These are phyloP conservation scores for Diaporthe australafricana DNA, from an alignment of 2,329 filamentous ascomycete genomes.

Conservation along the genomic window DNA sequence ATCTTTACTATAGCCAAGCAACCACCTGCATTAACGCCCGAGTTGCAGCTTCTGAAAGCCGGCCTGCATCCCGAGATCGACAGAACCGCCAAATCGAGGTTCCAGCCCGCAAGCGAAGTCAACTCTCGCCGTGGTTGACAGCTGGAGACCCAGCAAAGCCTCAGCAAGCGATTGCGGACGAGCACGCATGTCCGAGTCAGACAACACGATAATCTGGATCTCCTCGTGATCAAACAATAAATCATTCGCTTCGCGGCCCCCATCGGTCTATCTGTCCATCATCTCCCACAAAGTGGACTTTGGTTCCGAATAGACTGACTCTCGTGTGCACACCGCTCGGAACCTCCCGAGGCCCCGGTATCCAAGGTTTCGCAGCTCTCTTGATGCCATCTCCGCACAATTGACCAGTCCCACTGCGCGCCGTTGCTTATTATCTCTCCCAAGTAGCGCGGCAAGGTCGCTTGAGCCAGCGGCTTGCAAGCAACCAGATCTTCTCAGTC, in stretches of 20 bases:
- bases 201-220: not conserved
- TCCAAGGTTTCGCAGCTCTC: not conserved
- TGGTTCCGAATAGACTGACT: not conserved
- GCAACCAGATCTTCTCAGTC: not conserved
- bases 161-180: not conserved
- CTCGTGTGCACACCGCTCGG: not conserved
- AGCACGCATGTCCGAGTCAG: slow-evolving; percentile 3
- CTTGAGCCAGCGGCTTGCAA: not conserved
- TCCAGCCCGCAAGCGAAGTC: not conserved
- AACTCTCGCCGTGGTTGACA: not conserved
- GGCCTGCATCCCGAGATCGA: not conserved
- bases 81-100: not conserved
- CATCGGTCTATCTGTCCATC: not conserved
- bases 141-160: not conserved
- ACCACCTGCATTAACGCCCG: slow-evolving; percentile 1
- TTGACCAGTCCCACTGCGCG: not conserved
- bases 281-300: not conserved
- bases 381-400: not conserved
- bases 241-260: not conserved
- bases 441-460: not conserved
- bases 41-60: not conserved
- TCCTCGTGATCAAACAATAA: slow-evolving; percentile 13
- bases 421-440: not conserved
- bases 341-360: not conserved
- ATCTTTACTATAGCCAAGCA: slow-evolving; percentile 3